phyloP scores from a whole-genome alignment of 2,329 filamentous ascomycete genomes.

The Claviceps citrina region DNA sequence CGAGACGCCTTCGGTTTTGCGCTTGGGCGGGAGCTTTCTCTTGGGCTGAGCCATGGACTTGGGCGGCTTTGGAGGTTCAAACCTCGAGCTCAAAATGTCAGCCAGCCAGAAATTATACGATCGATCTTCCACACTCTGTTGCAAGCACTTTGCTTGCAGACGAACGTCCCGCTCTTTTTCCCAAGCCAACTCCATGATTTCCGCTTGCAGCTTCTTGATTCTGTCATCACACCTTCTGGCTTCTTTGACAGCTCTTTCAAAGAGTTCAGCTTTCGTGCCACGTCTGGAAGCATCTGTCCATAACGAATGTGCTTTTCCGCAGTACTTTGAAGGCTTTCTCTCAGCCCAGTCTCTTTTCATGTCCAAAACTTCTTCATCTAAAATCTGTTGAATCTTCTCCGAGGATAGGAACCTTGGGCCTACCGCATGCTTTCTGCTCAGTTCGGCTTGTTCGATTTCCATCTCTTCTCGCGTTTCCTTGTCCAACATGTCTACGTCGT shows the following conservation, averaged over 20 bases:
- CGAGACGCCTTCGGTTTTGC: conserved; percentile 19
- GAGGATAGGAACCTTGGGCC: conserved; percentile 17
- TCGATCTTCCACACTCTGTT: conserved; percentile 48
- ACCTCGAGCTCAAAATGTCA: conserved; percentile 26
- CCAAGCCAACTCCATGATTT: conserved; percentile 40
- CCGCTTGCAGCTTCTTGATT: conserved; percentile 37
- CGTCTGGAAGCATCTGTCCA: conserved; percentile 43
- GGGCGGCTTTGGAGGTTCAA: conserved; percentile 24
- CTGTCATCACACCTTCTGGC: conserved; percentile 32
- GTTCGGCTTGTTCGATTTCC: conserved; percentile 22
- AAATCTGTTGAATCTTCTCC: conserved; percentile 33
- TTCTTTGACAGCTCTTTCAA: conserved; percentile 26
- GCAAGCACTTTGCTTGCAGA: conserved; percentile 41
- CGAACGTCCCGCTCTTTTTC: conserved; percentile 34
- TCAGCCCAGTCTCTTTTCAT: conserved; percentile 41
- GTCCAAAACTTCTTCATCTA: conserved; percentile 37
- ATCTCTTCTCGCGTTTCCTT: conserved; percentile 47
- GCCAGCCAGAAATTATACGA: conserved; percentile 37
- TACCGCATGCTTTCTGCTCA: conserved; percentile 1
- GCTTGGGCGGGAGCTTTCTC: conserved; percentile 3
- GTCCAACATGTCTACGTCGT: conserved; percentile 34
- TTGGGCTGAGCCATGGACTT: conserved; percentile 16
- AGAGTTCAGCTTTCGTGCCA: conserved; percentile 21
- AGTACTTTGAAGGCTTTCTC: conserved; percentile 38
- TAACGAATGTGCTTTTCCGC: conserved; percentile 39